A percentile compares a stretch with the other conserved stretches of the same genome.
Conservation (phyloP, 2,329 filamentous ascomycete genomes). For the Xylaria sp. region DNA sequence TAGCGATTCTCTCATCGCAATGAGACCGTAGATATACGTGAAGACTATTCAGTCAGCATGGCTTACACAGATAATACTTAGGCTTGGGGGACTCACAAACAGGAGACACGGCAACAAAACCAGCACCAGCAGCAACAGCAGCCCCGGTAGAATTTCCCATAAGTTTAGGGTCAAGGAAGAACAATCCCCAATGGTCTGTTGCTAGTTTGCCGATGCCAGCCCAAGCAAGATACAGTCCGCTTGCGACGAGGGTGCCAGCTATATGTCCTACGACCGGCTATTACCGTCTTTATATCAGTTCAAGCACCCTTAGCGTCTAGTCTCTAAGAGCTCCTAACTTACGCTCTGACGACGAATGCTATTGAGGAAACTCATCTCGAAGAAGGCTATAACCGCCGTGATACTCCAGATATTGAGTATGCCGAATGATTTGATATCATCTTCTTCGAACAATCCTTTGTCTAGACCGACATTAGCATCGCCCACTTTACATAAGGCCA, state of each 20-base stretch:
- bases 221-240: conserved; percentile 62
- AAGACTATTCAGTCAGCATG: conserved; percentile 54
- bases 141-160: conserved; percentile 57
- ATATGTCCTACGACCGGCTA: conserved; percentile 60
- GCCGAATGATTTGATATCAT: conserved; percentile 60
- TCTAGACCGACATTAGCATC: conserved; percentile 48
- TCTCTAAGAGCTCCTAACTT: conserved; percentile 40
- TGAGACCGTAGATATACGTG: conserved; percentile 61
- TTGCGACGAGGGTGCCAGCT: conserved; percentile 55
- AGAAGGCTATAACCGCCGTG: conserved; percentile 56
- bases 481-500: neutral
- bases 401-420: conserved; percentile 60
- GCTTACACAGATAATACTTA: conserved; percentile 18
- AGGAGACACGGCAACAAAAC: conserved; percentile 58
- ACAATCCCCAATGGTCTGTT: conserved; percentile 61
- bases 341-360: conserved; percentile 64
- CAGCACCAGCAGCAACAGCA: conserved; percentile 57
- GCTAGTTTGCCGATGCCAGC: conserved; percentile 59
- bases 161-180: conserved; percentile 61
- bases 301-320: neutral
- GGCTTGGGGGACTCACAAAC: conserved; percentile 54
- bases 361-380: conserved; percentile 63
- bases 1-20: conserved; percentile 59
- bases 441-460: conserved; percentile 61
- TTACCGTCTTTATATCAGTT: conserved; percentile 16